Conservation (phyloP, 352 stramenopile genomes). For the Phytophthora constricta region DNA sequence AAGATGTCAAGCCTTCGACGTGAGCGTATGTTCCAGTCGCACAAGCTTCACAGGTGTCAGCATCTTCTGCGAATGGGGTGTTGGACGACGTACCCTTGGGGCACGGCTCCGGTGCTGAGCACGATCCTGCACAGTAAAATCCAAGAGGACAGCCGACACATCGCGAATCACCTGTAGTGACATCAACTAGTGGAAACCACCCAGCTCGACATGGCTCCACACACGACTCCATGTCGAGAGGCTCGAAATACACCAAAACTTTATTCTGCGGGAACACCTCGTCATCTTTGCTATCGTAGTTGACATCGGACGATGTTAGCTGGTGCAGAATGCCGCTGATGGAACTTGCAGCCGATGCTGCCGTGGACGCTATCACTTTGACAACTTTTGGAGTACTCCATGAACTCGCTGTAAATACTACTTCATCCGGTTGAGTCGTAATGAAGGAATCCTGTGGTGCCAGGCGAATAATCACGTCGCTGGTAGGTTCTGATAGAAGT, state of each 20-base stretch:
- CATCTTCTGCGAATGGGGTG: conserved; percentile 30
- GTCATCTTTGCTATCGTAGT: conserved; percentile 41
- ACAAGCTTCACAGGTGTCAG: conserved; percentile 43
- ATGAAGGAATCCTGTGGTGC: conserved; percentile 38
- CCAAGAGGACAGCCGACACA: conserved; percentile 60
- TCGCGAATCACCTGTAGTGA: conserved; percentile 32
- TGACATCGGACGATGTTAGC: conserved; percentile 46
- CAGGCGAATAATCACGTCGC: conserved; percentile 44
- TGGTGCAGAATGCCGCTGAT: conserved; percentile 43
- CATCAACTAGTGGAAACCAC: conserved; percentile 59
- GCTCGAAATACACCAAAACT: conserved; percentile 64
- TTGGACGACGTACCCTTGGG: conserved; percentile 50
- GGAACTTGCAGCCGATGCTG: conserved; percentile 7
- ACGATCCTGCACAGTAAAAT: conserved; percentile 56
- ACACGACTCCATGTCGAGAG: conserved; percentile 50
- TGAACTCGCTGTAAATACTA: conserved; percentile 44
- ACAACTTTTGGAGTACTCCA: conserved; percentile 52
- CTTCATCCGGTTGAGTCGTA: conserved; percentile 24
- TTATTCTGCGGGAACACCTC: conserved; percentile 48
- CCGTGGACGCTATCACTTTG: conserved; percentile 28
- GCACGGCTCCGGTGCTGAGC: conserved; percentile 44
- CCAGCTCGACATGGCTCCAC: conserved; percentile 53
- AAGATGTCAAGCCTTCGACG: conserved; percentile 36
- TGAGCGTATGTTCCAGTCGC: conserved; percentile 53
- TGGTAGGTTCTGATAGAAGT: conserved; percentile 50